Conservation (phyloP, 202 grass and related monocot species). For the Carex arenaria region DNA sequence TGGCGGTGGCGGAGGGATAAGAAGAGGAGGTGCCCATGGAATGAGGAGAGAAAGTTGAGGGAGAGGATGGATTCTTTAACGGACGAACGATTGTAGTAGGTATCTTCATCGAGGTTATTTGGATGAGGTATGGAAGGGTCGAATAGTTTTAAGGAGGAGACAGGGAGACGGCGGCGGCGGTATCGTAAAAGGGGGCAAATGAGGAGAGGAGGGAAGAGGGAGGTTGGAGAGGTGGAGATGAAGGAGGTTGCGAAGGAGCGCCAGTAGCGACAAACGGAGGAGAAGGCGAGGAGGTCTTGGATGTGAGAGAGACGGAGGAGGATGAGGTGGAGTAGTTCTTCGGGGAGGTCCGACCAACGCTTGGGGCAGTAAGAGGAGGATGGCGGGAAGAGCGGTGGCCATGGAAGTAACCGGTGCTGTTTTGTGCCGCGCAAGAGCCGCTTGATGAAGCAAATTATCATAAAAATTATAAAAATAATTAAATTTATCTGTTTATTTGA, state of each 20-base stretch:
- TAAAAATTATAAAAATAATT: too few relatives aligned
- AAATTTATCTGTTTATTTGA: too few relatives aligned
- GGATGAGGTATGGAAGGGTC: conserved; percentile 15
- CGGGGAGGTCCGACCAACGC: conserved; percentile 44
- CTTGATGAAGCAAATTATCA: too few relatives aligned
- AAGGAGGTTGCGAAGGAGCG: conserved; percentile 7
- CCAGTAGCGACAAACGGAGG: conserved; percentile 47
- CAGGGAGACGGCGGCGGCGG: not conserved
- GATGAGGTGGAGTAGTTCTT: conserved; percentile 37
- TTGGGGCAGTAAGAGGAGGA: not conserved
- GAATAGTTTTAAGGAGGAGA: conserved; percentile 22
- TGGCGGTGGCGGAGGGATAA: not conserved
- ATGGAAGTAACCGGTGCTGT: not conserved
- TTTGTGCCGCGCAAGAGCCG: too few relatives aligned
- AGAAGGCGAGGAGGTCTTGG: conserved; percentile 32
- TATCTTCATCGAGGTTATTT: not conserved
- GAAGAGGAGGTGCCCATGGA: conserved; percentile 52
- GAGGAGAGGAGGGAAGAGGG: conserved; percentile 29
- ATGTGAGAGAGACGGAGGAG: not conserved
- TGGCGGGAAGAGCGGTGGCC: not conserved
- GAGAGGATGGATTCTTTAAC: conserved; percentile 6
- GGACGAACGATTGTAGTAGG: not conserved
- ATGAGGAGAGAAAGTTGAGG: conserved; percentile 30
- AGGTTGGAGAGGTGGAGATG: conserved; percentile 11
- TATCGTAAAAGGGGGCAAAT: not conserved